Evolutionary conservation across 2,329 filamentous ascomycete genomes (phyloP).

Genomic region (Colletotrichum acutatum): DNA sequence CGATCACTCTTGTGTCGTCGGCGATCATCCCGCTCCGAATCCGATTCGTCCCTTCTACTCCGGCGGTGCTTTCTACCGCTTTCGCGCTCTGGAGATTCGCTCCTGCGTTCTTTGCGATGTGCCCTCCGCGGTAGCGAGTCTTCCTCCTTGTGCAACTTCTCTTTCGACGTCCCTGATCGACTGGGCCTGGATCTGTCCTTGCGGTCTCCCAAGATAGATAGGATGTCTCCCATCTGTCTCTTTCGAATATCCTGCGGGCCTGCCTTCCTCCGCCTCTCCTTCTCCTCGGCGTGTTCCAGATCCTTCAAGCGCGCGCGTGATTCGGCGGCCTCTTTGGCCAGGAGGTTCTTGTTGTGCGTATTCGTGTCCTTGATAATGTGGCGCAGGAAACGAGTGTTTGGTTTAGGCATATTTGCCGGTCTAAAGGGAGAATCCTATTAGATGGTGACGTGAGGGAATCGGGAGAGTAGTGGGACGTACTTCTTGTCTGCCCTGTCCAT

Average conservation of each 20-base stretch:
- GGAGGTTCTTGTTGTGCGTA: slow-evolving; percentile 86
- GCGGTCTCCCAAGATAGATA: slow-evolving; percentile 63
- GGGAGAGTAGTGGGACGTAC: slow-evolving; percentile 46
- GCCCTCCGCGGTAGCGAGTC: slow-evolving; percentile 5
- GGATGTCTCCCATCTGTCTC: slow-evolving; percentile 70
- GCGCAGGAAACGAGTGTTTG: slow-evolving; percentile 89
- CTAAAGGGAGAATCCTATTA: slow-evolving; percentile 51
- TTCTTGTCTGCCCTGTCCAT: slow-evolving; percentile 72
- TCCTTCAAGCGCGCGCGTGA: slow-evolving; percentile 75
- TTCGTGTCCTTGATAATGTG: slow-evolving; percentile 91
- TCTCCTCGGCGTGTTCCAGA: slow-evolving; percentile 62
- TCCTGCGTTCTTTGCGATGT: slow-evolving; percentile 17
- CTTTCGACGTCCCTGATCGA: slow-evolving; percentile 20
- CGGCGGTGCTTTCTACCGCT: slow-evolving; percentile 9
- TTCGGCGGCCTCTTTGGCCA: slow-evolving; percentile 86
- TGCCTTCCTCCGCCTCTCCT: slow-evolving; percentile 57
- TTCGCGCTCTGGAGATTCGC: slow-evolving; percentile 30
- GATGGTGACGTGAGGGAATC: background rate
- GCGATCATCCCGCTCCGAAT: slow-evolving; percentile 26
- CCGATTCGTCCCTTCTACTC: slow-evolving; percentile 16
- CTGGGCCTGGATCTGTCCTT: slow-evolving; percentile 36
- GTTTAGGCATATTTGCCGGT: slow-evolving; percentile 78
- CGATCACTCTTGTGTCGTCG: slow-evolving; percentile 30
- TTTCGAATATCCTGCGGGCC: slow-evolving; percentile 63
- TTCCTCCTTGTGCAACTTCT: slow-evolving; percentile 19